Evolutionary conservation across 2,329 filamentous ascomycete species (phyloP), one percentile per base, ranked within the genome.

Genomic region (Cercospora sojina): DNA sequence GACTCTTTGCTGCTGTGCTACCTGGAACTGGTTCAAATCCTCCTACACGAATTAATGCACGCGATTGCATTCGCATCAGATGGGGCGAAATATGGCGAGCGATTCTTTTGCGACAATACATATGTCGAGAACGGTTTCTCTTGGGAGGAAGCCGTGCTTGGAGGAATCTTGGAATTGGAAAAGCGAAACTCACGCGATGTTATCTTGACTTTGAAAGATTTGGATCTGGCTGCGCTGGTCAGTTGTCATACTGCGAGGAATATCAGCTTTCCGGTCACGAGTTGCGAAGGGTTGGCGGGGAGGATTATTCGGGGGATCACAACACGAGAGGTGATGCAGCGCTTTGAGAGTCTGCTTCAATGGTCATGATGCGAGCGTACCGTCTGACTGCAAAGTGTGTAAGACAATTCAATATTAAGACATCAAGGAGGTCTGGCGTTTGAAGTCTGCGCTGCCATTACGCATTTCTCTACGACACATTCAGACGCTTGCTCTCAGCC

Each of bases 11-110:
- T 43, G 4, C 32, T 63, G 2, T 55, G 51, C 32, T 63, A 55
- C 16, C 31, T 38, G 1, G 47, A 63, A 9, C 32, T 63, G 12
- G 60, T 51, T 4, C 49, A 55, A 18, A 63, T 51, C 6, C 32
- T 63, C 4, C 18, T 63, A 3, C 60, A 63, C 25, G 60, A 63
- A 29, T 35, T 63, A 18, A 43, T 63, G 29, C 60, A 63, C 35
- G 60, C 49, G 5, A 63, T 63, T 10, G 51, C 32, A 3, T 63
- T 56, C 38, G 60, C 60, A 10, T 32, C 31, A 1, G 31, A 51
- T 13, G 60, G 49, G 3, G 27, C 31, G 32, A 56, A 47, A 16
- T 51, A 31, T 20, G 60, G 49, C 7, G 60, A 63, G n/a, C 18
- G 49, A 16, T 63, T 55, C 20, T 55, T 63, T 29, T 51, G 29